Evolutionary conservation across 106 monocot genomes (phyloP), one percentile per base, ranked within the genome.

Genomic region (Dactylorhiza incarnata): DNA sequence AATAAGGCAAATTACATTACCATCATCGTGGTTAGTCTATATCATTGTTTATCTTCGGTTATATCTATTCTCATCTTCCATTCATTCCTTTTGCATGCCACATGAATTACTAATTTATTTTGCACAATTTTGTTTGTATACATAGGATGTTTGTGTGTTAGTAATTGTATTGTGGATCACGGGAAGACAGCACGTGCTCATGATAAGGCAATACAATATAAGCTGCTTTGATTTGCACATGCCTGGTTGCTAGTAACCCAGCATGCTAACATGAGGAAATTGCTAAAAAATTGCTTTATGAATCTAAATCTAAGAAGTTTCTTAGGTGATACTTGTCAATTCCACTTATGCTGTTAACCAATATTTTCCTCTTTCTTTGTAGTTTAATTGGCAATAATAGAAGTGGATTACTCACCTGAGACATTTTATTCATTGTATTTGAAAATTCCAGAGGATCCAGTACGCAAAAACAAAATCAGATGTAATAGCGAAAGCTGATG

Each of bases 401-500:
- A 26, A 29, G 65, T 65, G 65, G 26, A 29, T 58, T 29, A 26
- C 26, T 29, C 29, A 65, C 29, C 65, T 65, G 29, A 29, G 24
- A 65, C 14, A 29, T 7, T 61, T 22, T 65, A 29, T 65, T 65
- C 65, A 65, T 29, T 13, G 12, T 12, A 9, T 69, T 24, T 49
- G 71, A 75, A 50, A 37, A 49, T 51, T 85, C 74, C 80, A 97
- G 93, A 89, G 91, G 70, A 99, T 99, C 56, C 94, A 99, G 74
- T 99, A 91, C 85, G 97, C 97, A 43, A 99, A 94, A 81, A 99
- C 97, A 29, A 99, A 99, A 73, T 99, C 97, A 75, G 97, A 99
- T 77, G 72, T 99, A 49, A 81, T 99, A 83, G 83, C 97, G 72
- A 99, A 99, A 73, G 84, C 91, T 77, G 97, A 99, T 91, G 97